A percentile compares a stretch with the other conserved stretches of the same genome.
Evolutionary conservation across 495 filamentous ascomycete species (phyloP).

Genomic region (Daldinia loculata): DNA sequence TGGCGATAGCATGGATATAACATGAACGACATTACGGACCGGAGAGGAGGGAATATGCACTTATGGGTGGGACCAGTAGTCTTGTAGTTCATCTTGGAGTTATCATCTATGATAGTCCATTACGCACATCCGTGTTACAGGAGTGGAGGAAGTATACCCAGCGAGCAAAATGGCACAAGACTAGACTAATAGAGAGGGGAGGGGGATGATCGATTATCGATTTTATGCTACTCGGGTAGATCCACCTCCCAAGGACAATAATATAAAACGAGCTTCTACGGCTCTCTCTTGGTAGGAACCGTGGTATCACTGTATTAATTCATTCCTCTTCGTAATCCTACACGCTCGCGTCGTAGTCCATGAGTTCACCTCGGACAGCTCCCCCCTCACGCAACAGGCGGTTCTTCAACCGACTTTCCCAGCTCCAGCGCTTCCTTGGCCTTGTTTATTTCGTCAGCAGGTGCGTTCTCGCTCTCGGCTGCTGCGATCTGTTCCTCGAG

Average conservation of each 20-base stretch:
- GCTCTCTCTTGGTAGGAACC: conserved; percentile 12
- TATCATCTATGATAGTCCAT: no score
- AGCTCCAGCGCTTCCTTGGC: conserved; percentile 62
- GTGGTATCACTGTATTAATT: conserved; percentile 43
- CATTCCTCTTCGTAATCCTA: conserved; percentile 19
- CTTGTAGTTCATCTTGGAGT: background rate
- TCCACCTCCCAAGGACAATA: background rate
- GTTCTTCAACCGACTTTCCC: conserved; percentile 50
- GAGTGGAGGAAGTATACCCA: conserved; percentile 43
- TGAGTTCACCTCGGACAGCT: conserved; percentile 17
- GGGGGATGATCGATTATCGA: background rate
- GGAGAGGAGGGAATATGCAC: background rate
- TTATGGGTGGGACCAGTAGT: background rate
- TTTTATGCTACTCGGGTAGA: background rate
- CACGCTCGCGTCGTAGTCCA: background rate
- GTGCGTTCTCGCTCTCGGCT: conserved; percentile 65
- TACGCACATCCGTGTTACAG: background rate
- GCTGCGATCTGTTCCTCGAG: conserved; percentile 67
- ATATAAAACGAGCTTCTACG: background rate
- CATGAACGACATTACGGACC: conserved; percentile 42
- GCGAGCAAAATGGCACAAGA: conserved; percentile 12
- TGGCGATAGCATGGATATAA: conserved; percentile 76
- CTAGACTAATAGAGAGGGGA: conserved; percentile 5
- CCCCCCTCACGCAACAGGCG: conserved; percentile 43
- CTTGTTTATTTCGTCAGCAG: conserved; percentile 68